These are phyloP conservation scores for Funneliformis geosporum DNA, from an alignment of 192 early-diverging fungal species.

Conservation along the genomic window DNA sequence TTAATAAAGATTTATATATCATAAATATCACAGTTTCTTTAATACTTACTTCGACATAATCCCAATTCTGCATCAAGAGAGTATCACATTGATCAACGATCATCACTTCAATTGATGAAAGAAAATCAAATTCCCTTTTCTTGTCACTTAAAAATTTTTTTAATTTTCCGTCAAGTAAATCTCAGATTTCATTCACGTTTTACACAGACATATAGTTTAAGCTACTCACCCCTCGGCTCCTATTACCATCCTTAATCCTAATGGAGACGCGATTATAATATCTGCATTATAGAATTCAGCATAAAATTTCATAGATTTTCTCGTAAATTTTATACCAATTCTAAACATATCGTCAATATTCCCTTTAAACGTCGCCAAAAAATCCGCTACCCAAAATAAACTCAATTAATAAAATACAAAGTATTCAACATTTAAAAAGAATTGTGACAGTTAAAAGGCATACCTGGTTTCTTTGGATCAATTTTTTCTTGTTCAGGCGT, in stretches of 20 bases:
- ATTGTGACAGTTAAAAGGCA: not conserved
- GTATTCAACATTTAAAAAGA: no score
- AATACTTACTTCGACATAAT: constrained; percentile 73
- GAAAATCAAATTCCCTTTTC: constrained; percentile 89
- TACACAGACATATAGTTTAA: not conserved
- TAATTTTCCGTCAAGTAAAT: not conserved
- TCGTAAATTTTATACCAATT: constrained; percentile 86
- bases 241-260: constrained; percentile 88
- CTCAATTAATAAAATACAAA: not conserved
- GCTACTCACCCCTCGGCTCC: constrained; percentile 68
- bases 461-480: constrained; percentile 65
- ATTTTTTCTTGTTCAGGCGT: constrained; percentile 60
- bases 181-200: not conserved
- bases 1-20: not conserved
- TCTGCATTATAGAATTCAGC: constrained; percentile 88
- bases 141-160: constrained; percentile 62
- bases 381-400: constrained; percentile 58
- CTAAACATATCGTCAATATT: constrained; percentile 97
- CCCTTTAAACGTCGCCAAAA: constrained; percentile 80
- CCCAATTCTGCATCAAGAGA: constrained; percentile 99
- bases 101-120: constrained; percentile 90
- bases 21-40: not conserved
- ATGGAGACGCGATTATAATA: constrained; percentile 88
- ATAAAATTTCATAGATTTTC: constrained; percentile 86
- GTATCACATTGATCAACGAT: constrained; percentile 85